A percentile compares a stretch with the other conserved stretches of the same genome.
Evolutionary conservation across 257 asterid species (phyloP).

Genomic region (Euphrasia confusa): DNA sequence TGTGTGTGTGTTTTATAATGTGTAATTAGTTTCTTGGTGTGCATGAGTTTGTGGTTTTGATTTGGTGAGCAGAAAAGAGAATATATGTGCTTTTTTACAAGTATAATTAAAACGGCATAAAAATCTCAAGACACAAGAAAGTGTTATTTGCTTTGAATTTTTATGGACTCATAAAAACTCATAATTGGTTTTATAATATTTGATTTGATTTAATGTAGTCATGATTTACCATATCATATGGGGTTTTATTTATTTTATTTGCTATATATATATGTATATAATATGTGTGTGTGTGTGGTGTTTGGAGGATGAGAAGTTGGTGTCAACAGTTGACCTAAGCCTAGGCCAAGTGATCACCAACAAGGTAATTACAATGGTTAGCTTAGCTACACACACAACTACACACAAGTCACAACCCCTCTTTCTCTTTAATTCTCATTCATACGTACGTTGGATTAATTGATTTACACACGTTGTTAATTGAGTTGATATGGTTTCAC

Average conservation of each 20-base stretch:
- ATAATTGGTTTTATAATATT: not conserved
- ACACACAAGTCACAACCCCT: too few species aligned
- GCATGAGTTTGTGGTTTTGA: conserved; percentile 30
- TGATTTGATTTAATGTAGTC: not conserved
- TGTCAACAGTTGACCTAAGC: conserved; percentile 38
- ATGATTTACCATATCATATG: not conserved
- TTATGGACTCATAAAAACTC: not conserved
- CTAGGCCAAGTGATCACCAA: too few species aligned
- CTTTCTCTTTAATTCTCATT: too few species aligned
- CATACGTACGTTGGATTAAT: too few species aligned
- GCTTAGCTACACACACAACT: too few species aligned
- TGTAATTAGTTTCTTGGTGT: conserved; percentile 27
- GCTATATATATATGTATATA: not conserved
- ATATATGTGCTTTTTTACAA: not conserved
- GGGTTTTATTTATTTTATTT: not conserved
- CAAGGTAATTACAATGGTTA: too few species aligned
- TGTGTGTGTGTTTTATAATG: conserved; percentile 40
- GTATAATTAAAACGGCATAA: too few species aligned
- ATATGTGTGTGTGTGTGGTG: not conserved
- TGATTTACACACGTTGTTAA: too few species aligned
- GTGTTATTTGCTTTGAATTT: not conserved
- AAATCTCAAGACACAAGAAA: not conserved
- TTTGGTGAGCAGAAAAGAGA: conserved; percentile 40
- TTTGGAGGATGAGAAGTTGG: conserved; percentile 23
- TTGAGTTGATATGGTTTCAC: too few species aligned